phyloP scores from a whole-genome alignment of 1,139 yeast species.

The Pichia sp. region DNA sequence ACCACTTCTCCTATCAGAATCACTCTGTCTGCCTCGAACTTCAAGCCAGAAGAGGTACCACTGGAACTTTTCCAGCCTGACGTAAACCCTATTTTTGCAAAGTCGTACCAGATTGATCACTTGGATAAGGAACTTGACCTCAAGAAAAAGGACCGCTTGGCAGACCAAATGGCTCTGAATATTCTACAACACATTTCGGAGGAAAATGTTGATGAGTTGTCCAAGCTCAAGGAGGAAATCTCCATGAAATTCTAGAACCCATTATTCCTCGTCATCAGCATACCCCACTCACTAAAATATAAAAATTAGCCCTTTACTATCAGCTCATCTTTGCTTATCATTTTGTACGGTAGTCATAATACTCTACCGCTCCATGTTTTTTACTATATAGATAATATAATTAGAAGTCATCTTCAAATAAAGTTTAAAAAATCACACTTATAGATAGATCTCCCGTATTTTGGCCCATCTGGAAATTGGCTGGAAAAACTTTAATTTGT shows the following conservation, averaged over 20 bases:
- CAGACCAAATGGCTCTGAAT: conserved; percentile 33
- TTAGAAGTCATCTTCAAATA: not conserved
- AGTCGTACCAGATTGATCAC: conserved; percentile 32
- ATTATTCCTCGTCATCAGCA: not conserved
- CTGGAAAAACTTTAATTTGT: no score
- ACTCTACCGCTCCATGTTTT: not conserved
- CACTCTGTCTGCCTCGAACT: not conserved
- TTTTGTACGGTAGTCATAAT: not conserved
- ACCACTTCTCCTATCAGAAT: conserved; percentile 11
- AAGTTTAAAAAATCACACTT: not conserved
- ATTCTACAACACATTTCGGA: conserved; percentile 29
- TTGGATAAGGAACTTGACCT: conserved; percentile 26
- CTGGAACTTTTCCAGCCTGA: conserved; percentile 12
- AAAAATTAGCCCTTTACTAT: conserved; percentile 2
- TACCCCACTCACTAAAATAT: not conserved
- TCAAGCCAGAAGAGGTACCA: conserved; percentile 2
- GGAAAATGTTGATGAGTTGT: conserved; percentile 29
- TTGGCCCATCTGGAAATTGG: no score
- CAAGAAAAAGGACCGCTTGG: conserved; percentile 28
- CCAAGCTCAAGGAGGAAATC: conserved; percentile 29
- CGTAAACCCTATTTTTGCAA: conserved; percentile 26
- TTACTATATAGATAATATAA: not conserved
- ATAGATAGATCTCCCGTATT: no score
- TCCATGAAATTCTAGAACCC: conserved; percentile 9
- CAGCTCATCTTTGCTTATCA: conserved; percentile 1